Base-by-base conservation (phyloP, 2,329 filamentous ascomycete species). In the Diplodia mutila region DNA sequence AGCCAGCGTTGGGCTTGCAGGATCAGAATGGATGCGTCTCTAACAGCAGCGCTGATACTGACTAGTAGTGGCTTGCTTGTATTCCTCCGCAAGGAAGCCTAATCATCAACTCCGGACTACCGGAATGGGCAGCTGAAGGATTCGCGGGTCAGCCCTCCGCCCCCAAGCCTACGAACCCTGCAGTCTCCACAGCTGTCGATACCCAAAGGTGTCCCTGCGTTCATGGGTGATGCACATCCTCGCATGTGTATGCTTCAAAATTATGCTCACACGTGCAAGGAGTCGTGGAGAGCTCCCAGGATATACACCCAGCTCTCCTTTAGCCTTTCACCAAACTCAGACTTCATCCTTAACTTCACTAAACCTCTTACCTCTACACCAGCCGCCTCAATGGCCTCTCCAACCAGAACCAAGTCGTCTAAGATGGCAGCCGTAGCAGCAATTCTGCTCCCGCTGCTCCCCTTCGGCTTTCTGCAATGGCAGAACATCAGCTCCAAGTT, bases 401-500 rank as follows among this genome's bases (percentile, higher is more conserved):
- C 52, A 37, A 55, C 27, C 16, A 55, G 37, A 29, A 1, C 52
- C 49, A 52, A 27, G 25, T 55, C 52, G 9, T 37, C 52, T 29
- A 34, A 37, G 29, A 18, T 55, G 27, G 32, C 29, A 18, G 37
- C 52, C 0, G 49, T 23, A 29, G 51, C 51, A 29, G 52, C 52
- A 55, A 21, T 55, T 2, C 52, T 55, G 29, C 52, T 55, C 14
- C 27, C 52, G 3, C 52, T 55, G 18, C 52, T 55, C 2, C 52
- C 52, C 29, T 55, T 55, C 12, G 52, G 52, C 52, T 55, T 55
- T 16, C 52, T 55, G 6, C 52, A 55, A 21, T 55, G 52, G 52
- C 52, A 55, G 29, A n/a, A 55, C 52, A 37, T 55, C 52, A 37
- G 52, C 52, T 37, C 52, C 29, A 55, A 37, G 21, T 55, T 55